Conservation (phyloP, 2,329 filamentous ascomycete species). For the Alternaria alternata region DNA sequence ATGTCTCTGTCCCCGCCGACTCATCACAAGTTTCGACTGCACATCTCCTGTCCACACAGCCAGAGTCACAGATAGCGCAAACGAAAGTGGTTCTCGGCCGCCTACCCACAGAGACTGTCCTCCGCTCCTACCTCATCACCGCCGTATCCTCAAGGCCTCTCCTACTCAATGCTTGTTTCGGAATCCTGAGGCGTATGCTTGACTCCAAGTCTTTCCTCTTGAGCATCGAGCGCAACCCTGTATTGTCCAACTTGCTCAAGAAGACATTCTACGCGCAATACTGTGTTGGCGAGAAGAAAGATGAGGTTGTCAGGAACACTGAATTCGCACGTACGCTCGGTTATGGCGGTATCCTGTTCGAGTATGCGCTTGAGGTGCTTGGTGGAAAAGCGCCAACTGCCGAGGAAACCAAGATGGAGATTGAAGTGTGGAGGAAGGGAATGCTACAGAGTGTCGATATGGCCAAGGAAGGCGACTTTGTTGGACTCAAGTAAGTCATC, state of each 20-base stretch:
- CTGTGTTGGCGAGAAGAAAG: slow-evolving; percentile 79
- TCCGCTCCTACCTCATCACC: slow-evolving; percentile 74
- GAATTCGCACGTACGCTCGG: slow-evolving; percentile 76
- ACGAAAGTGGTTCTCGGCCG: slow-evolving; percentile 63
- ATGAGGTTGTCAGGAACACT: slow-evolving; percentile 70
- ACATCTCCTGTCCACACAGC: slow-evolving; percentile 29
- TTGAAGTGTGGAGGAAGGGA: slow-evolving; percentile 75
- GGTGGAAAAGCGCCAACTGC: slow-evolving; percentile 65
- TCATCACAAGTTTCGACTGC: slow-evolving; percentile 25
- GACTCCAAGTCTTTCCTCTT: slow-evolving; percentile 72
- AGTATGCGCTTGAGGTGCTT: slow-evolving; percentile 84
- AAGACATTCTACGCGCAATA: slow-evolving; percentile 91
- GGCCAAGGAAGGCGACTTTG: slow-evolving; percentile 60
- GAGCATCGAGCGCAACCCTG: slow-evolving; percentile 76
- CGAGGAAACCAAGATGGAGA: slow-evolving; percentile 66
- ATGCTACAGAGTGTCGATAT: slow-evolving; percentile 75
- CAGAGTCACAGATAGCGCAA: slow-evolving; percentile 20
- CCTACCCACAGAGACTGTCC: slow-evolving; percentile 70
- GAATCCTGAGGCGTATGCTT: slow-evolving; percentile 73
- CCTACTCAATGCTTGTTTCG: slow-evolving; percentile 74
- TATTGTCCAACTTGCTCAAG: slow-evolving; percentile 75
- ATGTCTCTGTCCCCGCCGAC: slow-evolving; percentile 37
- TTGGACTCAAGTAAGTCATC: slow-evolving; percentile 60
- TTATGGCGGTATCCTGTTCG: slow-evolving; percentile 83
- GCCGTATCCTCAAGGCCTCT: slow-evolving; percentile 74